Percentiles rank a stretch among this genome's conserved stretches.
These are phyloP conservation scores for Boletus barrowsii DNA, from an alignment of 768 basidiomycete genomes.

Conservation along the genomic window DNA sequence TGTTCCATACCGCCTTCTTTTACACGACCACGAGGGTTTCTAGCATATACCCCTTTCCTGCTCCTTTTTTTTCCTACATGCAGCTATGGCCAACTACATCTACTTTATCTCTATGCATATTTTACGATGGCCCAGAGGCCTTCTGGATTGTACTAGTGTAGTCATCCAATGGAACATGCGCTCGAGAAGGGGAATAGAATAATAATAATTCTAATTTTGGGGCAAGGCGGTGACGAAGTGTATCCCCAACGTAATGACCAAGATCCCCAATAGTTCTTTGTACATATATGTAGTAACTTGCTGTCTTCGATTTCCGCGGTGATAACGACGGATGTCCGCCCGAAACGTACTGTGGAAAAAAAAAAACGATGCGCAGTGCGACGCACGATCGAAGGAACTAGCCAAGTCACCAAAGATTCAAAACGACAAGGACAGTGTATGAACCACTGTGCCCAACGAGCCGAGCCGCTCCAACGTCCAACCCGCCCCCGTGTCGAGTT, in stretches of 20 bases:
- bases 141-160: slow-evolving; percentile 12
- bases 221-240: too few species aligned
- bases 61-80: neutral
- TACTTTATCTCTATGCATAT: slow-evolving; percentile 17
- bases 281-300: too few species aligned
- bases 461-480: too few species aligned
- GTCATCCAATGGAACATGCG: slow-evolving; percentile 6
- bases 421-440: too few species aligned
- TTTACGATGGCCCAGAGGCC: slow-evolving; percentile 3
- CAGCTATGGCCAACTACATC: slow-evolving; percentile 13
- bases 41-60: slow-evolving; percentile 8
- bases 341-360: too few species aligned
- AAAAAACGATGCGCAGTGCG: too few species aligned
- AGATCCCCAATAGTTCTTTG: too few species aligned
- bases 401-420: too few species aligned
- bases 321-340: neutral
- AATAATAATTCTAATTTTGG: too few species aligned
- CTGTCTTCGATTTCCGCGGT: neutral
- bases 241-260: neutral
- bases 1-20: neutral
- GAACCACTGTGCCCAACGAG: too few species aligned
- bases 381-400: too few species aligned
- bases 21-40: slow-evolving; percentile 3
- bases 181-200: neutral
- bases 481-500: too few species aligned